Percentiles rank a stretch among this genome's conserved stretches.
These are phyloP conservation scores for Auricularia sp. DNA, from an alignment of 768 basidiomycete species.

Conservation along the genomic window DNA sequence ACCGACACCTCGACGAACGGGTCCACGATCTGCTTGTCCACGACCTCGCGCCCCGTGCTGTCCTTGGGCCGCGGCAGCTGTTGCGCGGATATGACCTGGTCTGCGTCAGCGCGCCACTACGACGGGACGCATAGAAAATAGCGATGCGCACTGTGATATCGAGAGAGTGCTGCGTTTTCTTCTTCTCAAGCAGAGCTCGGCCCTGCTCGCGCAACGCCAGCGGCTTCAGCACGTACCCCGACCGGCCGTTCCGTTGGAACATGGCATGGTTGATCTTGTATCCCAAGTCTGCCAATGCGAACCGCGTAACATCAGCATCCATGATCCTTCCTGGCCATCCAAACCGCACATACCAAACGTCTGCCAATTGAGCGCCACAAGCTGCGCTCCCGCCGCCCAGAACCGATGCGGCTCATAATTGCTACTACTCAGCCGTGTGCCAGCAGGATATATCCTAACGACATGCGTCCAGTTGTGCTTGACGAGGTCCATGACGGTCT, in stretches of 20 bases:
- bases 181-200: conserved; percentile 44
- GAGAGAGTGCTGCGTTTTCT: conserved; percentile 44
- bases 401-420: conserved; percentile 85
- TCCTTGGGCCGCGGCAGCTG: conserved; percentile 73
- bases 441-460: conserved; percentile 80
- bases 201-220: conserved; percentile 55
- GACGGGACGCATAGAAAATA: neutral
- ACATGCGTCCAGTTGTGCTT: conserved; percentile 80
- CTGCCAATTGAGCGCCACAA: conserved; percentile 97
- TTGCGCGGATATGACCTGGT: conserved; percentile 74
- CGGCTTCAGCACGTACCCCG: conserved; percentile 88
- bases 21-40: conserved; percentile 46
- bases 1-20: conserved; percentile 77
- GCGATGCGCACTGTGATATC: conserved; percentile 46
- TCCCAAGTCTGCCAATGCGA: conserved; percentile 53
- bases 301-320: neutral
- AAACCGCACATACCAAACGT: conserved; percentile 58
- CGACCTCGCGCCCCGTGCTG: conserved; percentile 46
- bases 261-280: conserved; percentile 91
- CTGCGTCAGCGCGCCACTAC: neutral
- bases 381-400: conserved; percentile 82
- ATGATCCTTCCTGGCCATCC: neutral
- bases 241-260: conserved; percentile 85
- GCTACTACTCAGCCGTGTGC: conserved; percentile 65
- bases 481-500: conserved; percentile 59